Evolutionary conservation across 2,329 filamentous ascomycete species (phyloP).

Genomic region (Aspergillus arachidicola): DNA sequence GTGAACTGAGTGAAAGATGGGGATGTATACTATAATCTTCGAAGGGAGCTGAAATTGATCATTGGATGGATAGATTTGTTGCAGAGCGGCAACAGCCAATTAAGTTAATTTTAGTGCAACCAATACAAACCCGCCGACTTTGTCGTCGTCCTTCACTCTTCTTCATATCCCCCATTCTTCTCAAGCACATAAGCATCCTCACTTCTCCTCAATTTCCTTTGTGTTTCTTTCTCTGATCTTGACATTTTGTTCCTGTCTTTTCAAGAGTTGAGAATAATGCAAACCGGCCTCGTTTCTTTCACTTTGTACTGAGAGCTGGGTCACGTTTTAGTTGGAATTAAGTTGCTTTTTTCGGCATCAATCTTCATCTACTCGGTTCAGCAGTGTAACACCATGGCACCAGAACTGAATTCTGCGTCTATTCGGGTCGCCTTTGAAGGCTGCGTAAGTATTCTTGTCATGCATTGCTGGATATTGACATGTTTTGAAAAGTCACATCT

Average conservation of each 20-base stretch:
- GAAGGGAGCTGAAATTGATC: neutral
- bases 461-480: neutral
- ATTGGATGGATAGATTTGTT: neutral
- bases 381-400: slow-evolving; percentile 12
- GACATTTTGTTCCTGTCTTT: neutral
- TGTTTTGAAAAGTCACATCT: neutral
- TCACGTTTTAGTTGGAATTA: neutral
- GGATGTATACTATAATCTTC: neutral
- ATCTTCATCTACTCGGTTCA: neutral
- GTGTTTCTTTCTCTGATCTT: neutral
- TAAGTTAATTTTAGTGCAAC: neutral
- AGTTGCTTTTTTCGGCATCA: neutral
- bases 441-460: slow-evolving; percentile 63
- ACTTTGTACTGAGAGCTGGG: neutral
- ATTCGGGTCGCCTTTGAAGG: slow-evolving; percentile 83
- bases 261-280: neutral
- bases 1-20: neutral
- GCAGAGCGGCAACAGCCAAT: neutral
- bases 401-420: slow-evolving; percentile 9
- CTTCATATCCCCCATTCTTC: neutral
- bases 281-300: neutral
- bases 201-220: neutral
- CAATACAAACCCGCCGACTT: neutral
- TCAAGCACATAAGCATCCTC: neutral
- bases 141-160: neutral